A percentile compares a stretch with the other conserved stretches of the same genome.
phyloP scores from a whole-genome alignment of 768 basidiomycete genomes.

The Phylloporus scabripes region DNA sequence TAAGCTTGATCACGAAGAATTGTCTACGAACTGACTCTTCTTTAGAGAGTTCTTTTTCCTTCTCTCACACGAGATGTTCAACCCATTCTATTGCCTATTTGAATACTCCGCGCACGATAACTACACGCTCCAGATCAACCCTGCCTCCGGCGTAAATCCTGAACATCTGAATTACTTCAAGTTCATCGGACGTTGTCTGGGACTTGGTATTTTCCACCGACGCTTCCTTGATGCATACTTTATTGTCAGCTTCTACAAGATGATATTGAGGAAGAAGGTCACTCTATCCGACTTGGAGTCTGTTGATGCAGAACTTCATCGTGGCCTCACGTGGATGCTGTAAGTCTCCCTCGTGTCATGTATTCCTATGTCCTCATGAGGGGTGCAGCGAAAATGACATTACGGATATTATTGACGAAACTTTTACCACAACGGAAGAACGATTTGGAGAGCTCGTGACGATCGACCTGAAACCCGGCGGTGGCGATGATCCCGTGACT shows the following conservation, averaged over 20 bases:
- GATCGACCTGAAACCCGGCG: slow-evolving; percentile 89
- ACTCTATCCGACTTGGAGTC: slow-evolving; percentile 90
- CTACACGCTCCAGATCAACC: slow-evolving; percentile 99
- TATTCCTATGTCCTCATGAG: slow-evolving; percentile 10
- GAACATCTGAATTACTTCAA: slow-evolving; percentile 99
- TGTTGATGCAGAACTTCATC: slow-evolving; percentile 91
- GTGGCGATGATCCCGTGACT: slow-evolving; percentile 81
- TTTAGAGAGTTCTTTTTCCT: slow-evolving; percentile 99
- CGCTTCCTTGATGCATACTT: slow-evolving; percentile 99
- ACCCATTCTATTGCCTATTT: slow-evolving; percentile 99
- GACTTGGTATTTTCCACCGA: slow-evolving; percentile 97
- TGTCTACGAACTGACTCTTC: slow-evolving; percentile 6
- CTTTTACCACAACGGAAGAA: slow-evolving; percentile 94
- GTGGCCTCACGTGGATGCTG: slow-evolving; percentile 99
- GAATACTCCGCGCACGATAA: slow-evolving; percentile 99
- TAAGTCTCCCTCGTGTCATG: slow-evolving; percentile 36
- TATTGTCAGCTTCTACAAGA: slow-evolving; percentile 99
- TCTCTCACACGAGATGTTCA: slow-evolving; percentile 99
- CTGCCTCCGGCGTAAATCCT: slow-evolving; percentile 95
- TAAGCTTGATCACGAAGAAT: slow-evolving; percentile 31
- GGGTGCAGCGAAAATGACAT: slow-evolving; percentile 86
- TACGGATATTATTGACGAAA: slow-evolving; percentile 96
- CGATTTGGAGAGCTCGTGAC: slow-evolving; percentile 98
- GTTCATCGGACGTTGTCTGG: slow-evolving; percentile 94
- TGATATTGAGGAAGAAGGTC: slow-evolving; percentile 98